Base-by-base conservation (phyloP, 225 moss, liverwort and hornwort species). In the Pleurozium schreberi region DNA sequence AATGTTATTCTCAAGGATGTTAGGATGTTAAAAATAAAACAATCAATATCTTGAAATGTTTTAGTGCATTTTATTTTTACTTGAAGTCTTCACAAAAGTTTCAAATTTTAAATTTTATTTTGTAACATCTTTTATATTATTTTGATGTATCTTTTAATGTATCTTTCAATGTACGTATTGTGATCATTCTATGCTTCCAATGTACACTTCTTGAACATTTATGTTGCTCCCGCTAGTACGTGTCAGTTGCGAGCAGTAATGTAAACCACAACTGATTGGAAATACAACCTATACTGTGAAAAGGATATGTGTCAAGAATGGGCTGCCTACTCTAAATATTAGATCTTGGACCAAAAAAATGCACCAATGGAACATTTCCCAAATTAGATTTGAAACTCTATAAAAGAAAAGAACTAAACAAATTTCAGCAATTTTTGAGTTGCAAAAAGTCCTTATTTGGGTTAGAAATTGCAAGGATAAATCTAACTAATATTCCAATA, bases 311-410 rank as follows among this genome's bases (percentile, higher is more conserved):
- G n/a, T n/a, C n/a, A n/a, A n/a, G n/a, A n/a, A n/a, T n/a, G n/a
- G n/a, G n/a, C n/a, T n/a, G n/a, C n/a, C n/a, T n/a, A n/a, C n/a
- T n/a, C 12, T 33, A 33, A 49, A 50, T 33, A 50, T 31, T 50
- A 12, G 4, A 47, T 19, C 33, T 49, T 19, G 49, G 49, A 49
- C 30, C 6, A 75, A 75, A 28, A 33, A 14, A 12, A 18, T 0
- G n/a, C n/a, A n/a, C n/a, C 3, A 12, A 4, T 20, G 2, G 4
- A 33, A 49, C 1, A 49, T 75, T 33, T 50, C 0, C 5, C 33
- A 50, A 74, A 49, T 33, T 12, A 1, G 2, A 50, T 75, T 31
- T 31, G 3, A 18, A 73, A 17, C 3, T 18, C 17, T 18, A 45
- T 18, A 27, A 27, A 27, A 8, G 3, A 5, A 40, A 25, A 26